Percentiles rank a stretch among this genome's conserved stretches.
These are phyloP conservation scores for Populus hybrid DNA, from an alignment of 441 rosid genomes.

Conservation along the genomic window DNA sequence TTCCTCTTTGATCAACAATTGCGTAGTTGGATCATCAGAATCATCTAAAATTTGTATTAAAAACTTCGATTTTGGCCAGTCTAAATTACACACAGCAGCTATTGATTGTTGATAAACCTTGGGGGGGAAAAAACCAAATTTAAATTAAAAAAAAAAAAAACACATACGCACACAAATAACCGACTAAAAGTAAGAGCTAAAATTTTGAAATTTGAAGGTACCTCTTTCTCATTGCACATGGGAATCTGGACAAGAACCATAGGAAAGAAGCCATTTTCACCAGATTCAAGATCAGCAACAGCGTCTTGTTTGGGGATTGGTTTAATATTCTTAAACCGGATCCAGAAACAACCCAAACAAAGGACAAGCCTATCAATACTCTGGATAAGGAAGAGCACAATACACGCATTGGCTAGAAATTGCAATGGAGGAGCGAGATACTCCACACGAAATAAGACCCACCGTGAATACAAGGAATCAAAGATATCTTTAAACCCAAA, in stretches of 20 bases:
- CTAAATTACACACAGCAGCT: conserved; percentile 79
- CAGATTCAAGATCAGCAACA: conserved; percentile 61
- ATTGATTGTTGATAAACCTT: conserved; percentile 95
- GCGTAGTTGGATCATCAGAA: conserved; percentile 74
- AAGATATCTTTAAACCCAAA: conserved; percentile 51
- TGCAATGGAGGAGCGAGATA: conserved; percentile 92
- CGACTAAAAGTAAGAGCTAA: background rate
- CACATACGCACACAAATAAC: background rate
- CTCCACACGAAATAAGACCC: conserved; percentile 78
- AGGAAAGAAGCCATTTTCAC: conserved; percentile 59
- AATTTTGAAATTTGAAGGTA: conserved; percentile 16
- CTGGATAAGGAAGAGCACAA: conserved; percentile 79
- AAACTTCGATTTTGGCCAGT: conserved; percentile 81
- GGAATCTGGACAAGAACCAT: conserved; percentile 96
- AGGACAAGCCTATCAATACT: conserved; percentile 76
- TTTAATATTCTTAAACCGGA: conserved; percentile 67
- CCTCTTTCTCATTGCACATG: conserved; percentile 97
- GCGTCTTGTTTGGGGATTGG: conserved; percentile 51
- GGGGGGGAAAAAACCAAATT: background rate
- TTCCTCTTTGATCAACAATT: conserved; percentile 68
- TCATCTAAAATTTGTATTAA: conserved; percentile 83
- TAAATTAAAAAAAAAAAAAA: background rate
- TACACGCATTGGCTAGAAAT: conserved; percentile 75
- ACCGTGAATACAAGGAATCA: conserved; percentile 59
- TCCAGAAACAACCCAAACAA: conserved; percentile 91